phyloP scores from a whole-genome alignment of 1,284 basidiomycete genomes.

The Leccinum subatratum region DNA sequence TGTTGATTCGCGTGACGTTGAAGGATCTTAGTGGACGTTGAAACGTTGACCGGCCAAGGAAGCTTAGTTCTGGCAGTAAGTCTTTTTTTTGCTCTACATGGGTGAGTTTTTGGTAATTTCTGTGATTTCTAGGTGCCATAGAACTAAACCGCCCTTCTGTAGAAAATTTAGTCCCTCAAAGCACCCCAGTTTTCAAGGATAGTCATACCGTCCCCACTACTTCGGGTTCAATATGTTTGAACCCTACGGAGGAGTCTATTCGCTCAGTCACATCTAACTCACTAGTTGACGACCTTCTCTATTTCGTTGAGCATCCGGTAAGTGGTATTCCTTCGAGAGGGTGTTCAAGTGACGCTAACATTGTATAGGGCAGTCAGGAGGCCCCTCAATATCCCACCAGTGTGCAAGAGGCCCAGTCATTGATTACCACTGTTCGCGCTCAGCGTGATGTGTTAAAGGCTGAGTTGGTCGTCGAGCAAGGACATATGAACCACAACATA shows the following conservation, averaged over 20 bases:
- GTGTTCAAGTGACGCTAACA: neutral
- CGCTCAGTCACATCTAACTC: neutral
- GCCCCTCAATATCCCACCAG: neutral
- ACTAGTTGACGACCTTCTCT: neutral
- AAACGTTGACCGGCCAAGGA: too few species aligned
- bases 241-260: neutral
- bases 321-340: neutral
- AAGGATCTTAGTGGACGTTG: too few species aligned
- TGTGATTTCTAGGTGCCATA: too few species aligned
- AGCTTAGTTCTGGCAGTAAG: too few species aligned
- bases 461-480: neutral
- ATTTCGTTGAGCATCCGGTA: neutral
- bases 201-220: neutral
- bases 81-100: neutral
- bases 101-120: neutral
- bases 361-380: neutral
- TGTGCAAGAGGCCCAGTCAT: neutral
- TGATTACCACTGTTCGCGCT: neutral
- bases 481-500: neutral
- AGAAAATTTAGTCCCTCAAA: neutral
- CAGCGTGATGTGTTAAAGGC: neutral
- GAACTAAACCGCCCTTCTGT: neutral
- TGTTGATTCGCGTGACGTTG: too few species aligned
- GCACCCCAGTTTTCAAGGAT: neutral
- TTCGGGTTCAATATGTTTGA: neutral